Conservation (phyloP, 2,329 filamentous ascomycete species). For the Calonectria pauciramosa region DNA sequence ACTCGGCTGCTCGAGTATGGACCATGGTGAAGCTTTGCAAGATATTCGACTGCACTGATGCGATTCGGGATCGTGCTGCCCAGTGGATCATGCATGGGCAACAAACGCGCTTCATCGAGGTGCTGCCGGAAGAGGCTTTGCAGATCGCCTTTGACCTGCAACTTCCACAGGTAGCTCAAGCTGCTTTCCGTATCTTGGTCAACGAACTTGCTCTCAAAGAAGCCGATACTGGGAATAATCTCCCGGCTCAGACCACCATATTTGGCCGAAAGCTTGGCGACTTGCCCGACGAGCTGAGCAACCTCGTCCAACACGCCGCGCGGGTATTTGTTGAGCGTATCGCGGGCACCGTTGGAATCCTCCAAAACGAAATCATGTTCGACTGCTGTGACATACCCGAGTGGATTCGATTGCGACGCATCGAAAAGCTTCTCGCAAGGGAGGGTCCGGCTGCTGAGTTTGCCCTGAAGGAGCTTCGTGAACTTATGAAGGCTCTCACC, state of each 20-base stretch:
- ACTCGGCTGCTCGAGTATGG: constrained; percentile 77
- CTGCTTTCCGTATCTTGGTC: constrained; percentile 72
- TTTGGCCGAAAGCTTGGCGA: constrained; percentile 63
- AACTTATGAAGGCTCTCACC: constrained; percentile 41
- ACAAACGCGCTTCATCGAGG: constrained; percentile 73
- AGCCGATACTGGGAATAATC: constrained; percentile 38
- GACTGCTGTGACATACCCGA: constrained; percentile 47
- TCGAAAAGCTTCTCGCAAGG: constrained; percentile 44
- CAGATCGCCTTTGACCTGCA: constrained; percentile 66
- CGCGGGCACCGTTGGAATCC: constrained; percentile 39
- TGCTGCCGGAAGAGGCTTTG: constrained; percentile 73
- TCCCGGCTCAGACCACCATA: constrained; percentile 45
- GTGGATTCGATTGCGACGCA: constrained; percentile 49
- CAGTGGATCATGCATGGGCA: constrained; percentile 70
- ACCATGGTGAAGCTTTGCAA: constrained; percentile 75
- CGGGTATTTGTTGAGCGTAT: constrained; percentile 65
- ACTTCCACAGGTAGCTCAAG: constrained; percentile 57
- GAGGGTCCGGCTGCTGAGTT: constrained; percentile 4
- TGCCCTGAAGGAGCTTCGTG: constrained; percentile 35
- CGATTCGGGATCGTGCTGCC: constrained; percentile 63
- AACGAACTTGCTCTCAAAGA: constrained; percentile 70
- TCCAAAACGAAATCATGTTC: constrained; percentile 52
- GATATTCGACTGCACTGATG: constrained; percentile 65
- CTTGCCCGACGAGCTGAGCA: constrained; percentile 67
- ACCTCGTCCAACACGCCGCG: constrained; percentile 71